phyloP scores from a whole-genome alignment of 257 asterid species.

The Apocynum venetum region DNA sequence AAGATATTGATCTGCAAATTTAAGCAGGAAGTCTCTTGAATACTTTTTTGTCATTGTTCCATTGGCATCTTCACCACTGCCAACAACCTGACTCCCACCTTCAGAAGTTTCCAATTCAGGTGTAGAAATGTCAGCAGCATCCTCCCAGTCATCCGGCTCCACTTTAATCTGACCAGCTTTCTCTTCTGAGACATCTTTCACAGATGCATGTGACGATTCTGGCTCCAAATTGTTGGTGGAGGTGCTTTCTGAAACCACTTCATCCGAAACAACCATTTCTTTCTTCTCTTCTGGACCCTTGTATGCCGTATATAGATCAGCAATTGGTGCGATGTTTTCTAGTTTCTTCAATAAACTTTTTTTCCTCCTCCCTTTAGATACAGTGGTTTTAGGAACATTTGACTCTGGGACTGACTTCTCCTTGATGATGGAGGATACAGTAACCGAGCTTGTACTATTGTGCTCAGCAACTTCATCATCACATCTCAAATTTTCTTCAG shows the following conservation, averaged over 20 bases:
- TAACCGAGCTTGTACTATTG: constrained; percentile 21
- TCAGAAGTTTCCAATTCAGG: constrained; percentile 51
- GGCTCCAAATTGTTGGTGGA: constrained; percentile 32
- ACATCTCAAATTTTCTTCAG: constrained; percentile 32
- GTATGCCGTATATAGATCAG: constrained; percentile 87
- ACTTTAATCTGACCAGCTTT: constrained; percentile 41
- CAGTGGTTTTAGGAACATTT: constrained; percentile 37
- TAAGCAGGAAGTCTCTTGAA: constrained; percentile 82
- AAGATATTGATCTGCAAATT: constrained; percentile 54
- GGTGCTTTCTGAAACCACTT: constrained; percentile 24
- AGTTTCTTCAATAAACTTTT: constrained; percentile 51
- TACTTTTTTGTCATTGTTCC: constrained; percentile 54
- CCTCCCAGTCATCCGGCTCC: constrained; percentile 99
- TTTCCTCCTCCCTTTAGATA: constrained; percentile 37
- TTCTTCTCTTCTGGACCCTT: constrained; percentile 89
- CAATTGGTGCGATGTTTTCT: constrained; percentile 75
- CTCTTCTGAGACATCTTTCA: constrained; percentile 33
- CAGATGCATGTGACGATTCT: constrained; percentile 30
- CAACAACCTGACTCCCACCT: constrained; percentile 25
- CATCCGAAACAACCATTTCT: constrained; percentile 38
- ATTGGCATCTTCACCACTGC: constrained; percentile 34
- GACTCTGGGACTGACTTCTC: constrained; percentile 55
- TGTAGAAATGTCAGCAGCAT: constrained; percentile 77
- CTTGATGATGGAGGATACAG: constrained; percentile 32
- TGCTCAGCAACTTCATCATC: constrained; percentile 36